Percentiles rank a stretch among this genome's conserved stretches.
These are phyloP conservation scores for Sugiyamaella floridensis DNA, from an alignment of 805 yeast genomes.

Conservation along the genomic window DNA sequence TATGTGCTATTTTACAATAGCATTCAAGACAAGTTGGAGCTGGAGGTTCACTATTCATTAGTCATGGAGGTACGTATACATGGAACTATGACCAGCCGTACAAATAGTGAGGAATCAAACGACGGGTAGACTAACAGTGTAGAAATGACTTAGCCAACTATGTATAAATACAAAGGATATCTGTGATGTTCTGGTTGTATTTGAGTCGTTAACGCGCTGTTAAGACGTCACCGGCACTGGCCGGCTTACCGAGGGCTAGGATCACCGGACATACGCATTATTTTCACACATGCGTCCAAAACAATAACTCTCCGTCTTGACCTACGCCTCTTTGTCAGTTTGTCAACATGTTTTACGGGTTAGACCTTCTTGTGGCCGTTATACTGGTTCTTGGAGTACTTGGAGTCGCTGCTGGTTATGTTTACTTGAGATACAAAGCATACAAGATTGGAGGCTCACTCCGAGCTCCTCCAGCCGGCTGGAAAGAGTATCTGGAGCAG, in stretches of 20 bases:
- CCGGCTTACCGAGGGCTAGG: neutral
- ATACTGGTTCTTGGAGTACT: constrained; percentile 4
- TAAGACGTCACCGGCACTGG: too few relatives aligned
- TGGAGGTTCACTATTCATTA: too few relatives aligned
- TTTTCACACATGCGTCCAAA: neutral
- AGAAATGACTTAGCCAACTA: too few relatives aligned
- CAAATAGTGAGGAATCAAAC: too few relatives aligned
- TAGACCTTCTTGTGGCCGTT: constrained; percentile 8
- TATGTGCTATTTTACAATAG: too few relatives aligned
- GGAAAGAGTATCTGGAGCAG: constrained; percentile 19
- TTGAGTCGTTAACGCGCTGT: neutral
- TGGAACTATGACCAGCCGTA: too few relatives aligned
- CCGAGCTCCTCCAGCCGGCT: constrained; percentile 21
- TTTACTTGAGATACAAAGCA: constrained; percentile 4
- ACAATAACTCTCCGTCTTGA: neutral
- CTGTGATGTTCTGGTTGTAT: too few relatives aligned
- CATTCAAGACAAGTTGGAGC: too few relatives aligned
- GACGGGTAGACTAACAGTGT: too few relatives aligned
- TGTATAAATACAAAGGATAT: too few relatives aligned
- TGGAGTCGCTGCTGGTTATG: constrained; percentile 2
- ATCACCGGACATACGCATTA: neutral
- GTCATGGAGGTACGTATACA: too few relatives aligned
- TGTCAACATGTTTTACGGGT: constrained; percentile 1
- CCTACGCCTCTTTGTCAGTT: neutral
- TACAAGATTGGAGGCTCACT: constrained; percentile 8